Percentiles rank a stretch among this genome's conserved stretches.
These are phyloP conservation scores for Suhomyces ambrosiae DNA, from an alignment of 1,139 yeast species.

Conservation along the genomic window DNA sequence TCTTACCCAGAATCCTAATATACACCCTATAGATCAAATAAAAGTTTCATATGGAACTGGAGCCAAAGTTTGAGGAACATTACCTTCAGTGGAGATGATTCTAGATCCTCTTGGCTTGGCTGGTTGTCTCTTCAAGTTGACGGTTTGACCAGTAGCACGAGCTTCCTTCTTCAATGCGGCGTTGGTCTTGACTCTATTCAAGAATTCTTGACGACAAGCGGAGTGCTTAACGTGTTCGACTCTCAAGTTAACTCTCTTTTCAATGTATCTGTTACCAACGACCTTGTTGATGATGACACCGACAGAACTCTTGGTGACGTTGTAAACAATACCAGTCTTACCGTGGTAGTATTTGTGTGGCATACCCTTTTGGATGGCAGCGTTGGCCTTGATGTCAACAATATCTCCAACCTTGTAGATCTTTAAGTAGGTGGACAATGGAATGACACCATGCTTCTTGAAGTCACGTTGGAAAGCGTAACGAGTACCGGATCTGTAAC, in stretches of 20 bases:
- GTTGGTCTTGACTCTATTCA: slow-evolving; percentile 96
- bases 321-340: slow-evolving; percentile 98
- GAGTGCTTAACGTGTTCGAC: slow-evolving; percentile 99
- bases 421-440: slow-evolving; percentile 96
- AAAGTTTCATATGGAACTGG: slow-evolving; percentile 99
- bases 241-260: slow-evolving; percentile 98
- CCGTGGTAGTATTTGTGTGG: slow-evolving; percentile 99
- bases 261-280: slow-evolving; percentile 98
- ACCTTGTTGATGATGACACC: slow-evolving; percentile 98
- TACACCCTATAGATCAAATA: slow-evolving; percentile 57
- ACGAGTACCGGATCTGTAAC: slow-evolving; percentile 99
- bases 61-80: slow-evolving; percentile 95
- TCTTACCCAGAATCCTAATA: slow-evolving; percentile 8
- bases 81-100: slow-evolving; percentile 73
- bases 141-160: slow-evolving; percentile 89
- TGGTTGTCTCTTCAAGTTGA: slow-evolving; percentile 96
- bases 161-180: slow-evolving; percentile 95
- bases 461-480: slow-evolving; percentile 99
- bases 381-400: slow-evolving; percentile 99
- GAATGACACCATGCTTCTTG: slow-evolving; percentile 95
- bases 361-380: slow-evolving; percentile 99
- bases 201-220: slow-evolving; percentile 98
- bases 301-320: slow-evolving; percentile 97
- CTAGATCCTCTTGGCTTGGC: slow-evolving; percentile 95
- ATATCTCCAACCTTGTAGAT: slow-evolving; percentile 98